Base-by-base conservation (phyloP, 495 filamentous ascomycete genomes). In the Jackrogersella multiformis region DNA sequence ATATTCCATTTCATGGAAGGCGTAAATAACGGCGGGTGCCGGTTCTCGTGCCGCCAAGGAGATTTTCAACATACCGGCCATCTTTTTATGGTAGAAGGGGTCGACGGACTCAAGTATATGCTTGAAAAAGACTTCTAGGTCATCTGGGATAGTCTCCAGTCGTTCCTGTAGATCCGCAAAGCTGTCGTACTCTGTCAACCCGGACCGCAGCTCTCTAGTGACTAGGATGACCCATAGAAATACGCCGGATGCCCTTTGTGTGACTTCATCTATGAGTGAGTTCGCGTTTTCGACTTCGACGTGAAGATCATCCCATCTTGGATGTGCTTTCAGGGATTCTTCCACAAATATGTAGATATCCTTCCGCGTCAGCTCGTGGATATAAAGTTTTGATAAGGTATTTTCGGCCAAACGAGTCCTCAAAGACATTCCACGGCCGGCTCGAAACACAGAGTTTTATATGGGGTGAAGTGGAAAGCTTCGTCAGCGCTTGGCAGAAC, bases 201-300 rank as follows among this genome's bases (percentile, higher is more conserved):
- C 79, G 1, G 46, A 57, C 1, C 73, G 35, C 0, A 81, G 63
- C 12, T 48, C 48, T 5, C 55, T 13, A 0, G 75, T 71, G 6
- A 82, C 79, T 10, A 83, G 30, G 10, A 23, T 56, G 0, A 82
- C 80, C 81, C 81, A 82, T 1, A 82, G 70, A 54, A 80, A 83
- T 5, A 83, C 78, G 0, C 80, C 77, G 1, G 54, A 15, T 1
- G 79, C 67, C 48, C 53, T 69, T 3, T 72, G 10, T 2, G 73
- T 68, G 13, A 81, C 46, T 4, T 62, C 18, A 12, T 53, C 26
- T 1, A 62, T 28, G 13, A 62, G 26, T n/a, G 10, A 61, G 9
- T 44, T 18, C 2, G 57, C 24, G 2, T 23, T 45, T 21, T 53
- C 24, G 4, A 16, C 48, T 23, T 61, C 35, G 12, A 51, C 23